phyloP scores from a whole-genome alignment of 768 basidiomycete genomes.

The Termitomyces sp. region DNA sequence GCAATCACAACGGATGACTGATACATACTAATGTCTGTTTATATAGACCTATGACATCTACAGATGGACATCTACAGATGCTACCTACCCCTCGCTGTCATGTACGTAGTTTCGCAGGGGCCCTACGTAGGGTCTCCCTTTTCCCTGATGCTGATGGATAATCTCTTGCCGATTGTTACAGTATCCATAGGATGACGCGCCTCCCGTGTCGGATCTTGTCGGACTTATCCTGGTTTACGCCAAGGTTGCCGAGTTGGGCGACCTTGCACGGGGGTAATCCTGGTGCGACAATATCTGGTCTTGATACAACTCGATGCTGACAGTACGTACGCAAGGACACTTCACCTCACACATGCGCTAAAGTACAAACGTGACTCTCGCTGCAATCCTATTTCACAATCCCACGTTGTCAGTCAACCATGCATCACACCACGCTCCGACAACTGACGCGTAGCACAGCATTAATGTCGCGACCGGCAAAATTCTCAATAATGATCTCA shows the following conservation, averaged over 20 bases:
- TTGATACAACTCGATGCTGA: neutral
- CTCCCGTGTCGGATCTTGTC: neutral
- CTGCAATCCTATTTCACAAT: neutral
- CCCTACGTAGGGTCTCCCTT: no score
- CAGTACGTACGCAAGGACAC: neutral
- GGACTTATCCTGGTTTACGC: no score
- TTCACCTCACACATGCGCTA: neutral
- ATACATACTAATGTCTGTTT: no score
- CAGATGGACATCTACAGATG: no score
- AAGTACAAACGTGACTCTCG: no score
- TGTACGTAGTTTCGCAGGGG: no score
- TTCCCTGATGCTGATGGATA: neutral
- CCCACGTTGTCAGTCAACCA: no score
- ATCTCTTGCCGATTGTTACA: neutral
- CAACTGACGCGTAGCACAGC: neutral
- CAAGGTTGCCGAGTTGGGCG: no score
- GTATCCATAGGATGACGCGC: neutral
- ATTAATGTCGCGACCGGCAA: neutral
- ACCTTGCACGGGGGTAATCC: no score
- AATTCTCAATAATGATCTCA: neutral
- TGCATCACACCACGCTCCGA: neutral
- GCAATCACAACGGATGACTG: no score
- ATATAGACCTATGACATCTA: no score
- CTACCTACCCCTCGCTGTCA: no score
- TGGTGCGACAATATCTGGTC: neutral